Percentiles rank a stretch among this genome's conserved stretches.
phyloP scores from a whole-genome alignment of 2,329 filamentous ascomycete species.

The Fonsecaea monophora region DNA sequence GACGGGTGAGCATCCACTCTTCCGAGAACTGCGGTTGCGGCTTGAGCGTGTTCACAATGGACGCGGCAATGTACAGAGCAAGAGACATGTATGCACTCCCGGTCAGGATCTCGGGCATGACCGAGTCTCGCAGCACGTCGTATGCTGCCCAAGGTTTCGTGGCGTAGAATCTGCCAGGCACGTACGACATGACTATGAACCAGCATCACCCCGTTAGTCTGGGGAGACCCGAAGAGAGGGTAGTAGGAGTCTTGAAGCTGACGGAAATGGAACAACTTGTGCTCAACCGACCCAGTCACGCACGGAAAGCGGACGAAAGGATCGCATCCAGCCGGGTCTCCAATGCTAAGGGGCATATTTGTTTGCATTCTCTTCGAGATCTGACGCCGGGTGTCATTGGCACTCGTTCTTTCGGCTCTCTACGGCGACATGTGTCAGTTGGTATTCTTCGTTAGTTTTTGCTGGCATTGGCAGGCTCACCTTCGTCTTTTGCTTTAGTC shows the following conservation, averaged over 20 bases:
- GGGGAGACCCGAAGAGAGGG: not conserved
- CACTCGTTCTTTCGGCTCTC: not conserved
- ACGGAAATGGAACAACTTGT: constrained; percentile 13
- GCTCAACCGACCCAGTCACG: not conserved
- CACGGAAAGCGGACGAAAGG: constrained; percentile 1
- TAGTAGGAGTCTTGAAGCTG: not conserved
- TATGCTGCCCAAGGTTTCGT: not conserved
- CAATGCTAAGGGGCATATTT: not conserved
- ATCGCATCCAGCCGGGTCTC: not conserved
- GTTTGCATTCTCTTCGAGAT: not conserved
- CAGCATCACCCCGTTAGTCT: not conserved
- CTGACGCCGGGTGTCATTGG: not conserved
- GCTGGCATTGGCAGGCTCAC: not conserved
- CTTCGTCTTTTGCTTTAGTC: not conserved
- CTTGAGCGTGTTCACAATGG: constrained; percentile 6
- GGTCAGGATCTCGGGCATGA: constrained; percentile 7
- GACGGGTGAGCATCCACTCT: constrained; percentile 3
- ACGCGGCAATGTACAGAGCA: not conserved
- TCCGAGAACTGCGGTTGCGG: not conserved
- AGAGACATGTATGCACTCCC: constrained; percentile 5
- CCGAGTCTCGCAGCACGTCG: constrained; percentile 6
- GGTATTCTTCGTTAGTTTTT: not conserved
- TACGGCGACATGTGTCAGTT: not conserved
- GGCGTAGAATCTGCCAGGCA: constrained; percentile 3
- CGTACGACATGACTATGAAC: constrained; percentile 5